Base-by-base conservation (phyloP, 805 yeast species). In the Starmerella asiatica region DNA sequence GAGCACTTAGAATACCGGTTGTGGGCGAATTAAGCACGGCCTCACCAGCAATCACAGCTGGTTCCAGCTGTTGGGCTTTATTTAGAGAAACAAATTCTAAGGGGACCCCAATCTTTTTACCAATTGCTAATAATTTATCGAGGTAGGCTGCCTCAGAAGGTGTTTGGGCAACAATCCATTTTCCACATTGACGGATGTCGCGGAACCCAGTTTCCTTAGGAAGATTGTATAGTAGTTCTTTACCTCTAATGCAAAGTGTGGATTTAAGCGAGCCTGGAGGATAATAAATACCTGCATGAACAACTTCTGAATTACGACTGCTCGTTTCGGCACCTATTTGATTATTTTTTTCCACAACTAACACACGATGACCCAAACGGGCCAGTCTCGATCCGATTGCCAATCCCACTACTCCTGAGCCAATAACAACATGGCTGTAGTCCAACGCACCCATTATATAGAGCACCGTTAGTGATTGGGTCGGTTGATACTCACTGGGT, bases 231-330 rank as follows among this genome's bases (percentile, higher is more conserved):
- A 85, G 64, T 57, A 75, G 58, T 12, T 73, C 58, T 50, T 80
- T 84, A 0, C 96, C 96, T 29, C 69, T 67, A 26, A 85, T 64
- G 52, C 95, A 86, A 21, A 85, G 59, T 47, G 64, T 59, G 0
- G 82, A 73, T 53, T 82, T 79, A 39, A 86, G 62, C 2, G 79
- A 68, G 42, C 71, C 70, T 8, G 63, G 60, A 0, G 94, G 93
- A 52, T 81, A 79, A 56, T 86, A 86, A 5, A 85, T 52, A 0
- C 94, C 95, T 0, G 94, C 94, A 59, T 85, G 96, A 19, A 85
- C 78, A 20, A 86, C 96, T 54, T 86, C 96, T 2, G 93, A 80
- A 62, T 85, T 85, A 38, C 95, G 64, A n/a, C 88, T 70, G 5
- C 93, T 78, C 0, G 94, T 83, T 51, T 85, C 95, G 48, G 71